Percentiles rank a stretch among this genome's conserved stretches.
These are phyloP conservation scores for Pseudogymnoascus sp. DNA, from an alignment of 2,329 filamentous ascomycete species.

Conservation along the genomic window DNA sequence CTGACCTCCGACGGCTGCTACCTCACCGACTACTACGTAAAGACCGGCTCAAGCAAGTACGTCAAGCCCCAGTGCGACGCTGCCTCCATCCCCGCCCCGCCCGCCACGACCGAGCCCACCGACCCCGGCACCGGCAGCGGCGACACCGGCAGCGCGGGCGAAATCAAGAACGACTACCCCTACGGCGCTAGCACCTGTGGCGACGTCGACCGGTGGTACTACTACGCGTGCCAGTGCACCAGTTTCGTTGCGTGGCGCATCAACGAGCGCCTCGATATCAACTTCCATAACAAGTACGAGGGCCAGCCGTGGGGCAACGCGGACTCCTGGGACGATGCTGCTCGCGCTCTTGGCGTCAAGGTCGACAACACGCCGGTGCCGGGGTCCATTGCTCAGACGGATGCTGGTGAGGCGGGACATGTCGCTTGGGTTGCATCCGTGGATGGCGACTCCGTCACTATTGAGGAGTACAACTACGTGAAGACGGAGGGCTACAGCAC, in stretches of 20 bases:
- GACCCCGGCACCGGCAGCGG: not conserved
- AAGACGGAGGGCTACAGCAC: not conserved
- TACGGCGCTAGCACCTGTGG: conserved; percentile 9
- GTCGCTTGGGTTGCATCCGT: not conserved
- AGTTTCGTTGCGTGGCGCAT: conserved; percentile 12
- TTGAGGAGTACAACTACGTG: not conserved
- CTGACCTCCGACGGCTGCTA: conserved; percentile 23
- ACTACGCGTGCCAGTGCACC: conserved; percentile 12
- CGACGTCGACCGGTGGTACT: conserved; percentile 9
- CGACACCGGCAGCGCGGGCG: not conserved
- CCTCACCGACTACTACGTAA: conserved; percentile 24
- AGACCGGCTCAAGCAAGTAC: conserved; percentile 15
- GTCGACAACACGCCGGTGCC: not conserved
- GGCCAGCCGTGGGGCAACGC: conserved; percentile 9
- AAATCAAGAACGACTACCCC: conserved; percentile 8
- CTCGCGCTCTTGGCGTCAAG: not conserved
- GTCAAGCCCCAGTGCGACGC: not conserved
- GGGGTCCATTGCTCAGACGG: not conserved
- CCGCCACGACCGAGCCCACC: not conserved
- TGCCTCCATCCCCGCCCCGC: not conserved
- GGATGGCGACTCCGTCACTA: not conserved
- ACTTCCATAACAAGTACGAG: conserved; percentile 11
- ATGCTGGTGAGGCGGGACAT: not conserved
- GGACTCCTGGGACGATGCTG: not conserved
- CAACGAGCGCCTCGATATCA: conserved; percentile 9